Evolutionary conservation across 257 asterid species (phyloP).

Genomic region (Lantana camara): DNA sequence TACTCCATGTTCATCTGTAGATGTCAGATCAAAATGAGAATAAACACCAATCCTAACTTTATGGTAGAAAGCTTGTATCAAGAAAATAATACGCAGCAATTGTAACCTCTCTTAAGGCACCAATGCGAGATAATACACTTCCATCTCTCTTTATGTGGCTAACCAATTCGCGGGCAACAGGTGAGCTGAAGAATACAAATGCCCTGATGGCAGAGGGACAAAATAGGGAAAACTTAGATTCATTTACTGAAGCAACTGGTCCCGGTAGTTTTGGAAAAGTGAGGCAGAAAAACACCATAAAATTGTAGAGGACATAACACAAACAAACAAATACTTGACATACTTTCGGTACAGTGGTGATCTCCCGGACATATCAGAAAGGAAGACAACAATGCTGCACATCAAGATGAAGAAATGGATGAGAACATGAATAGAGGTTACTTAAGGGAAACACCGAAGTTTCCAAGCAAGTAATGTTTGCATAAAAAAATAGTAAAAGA

Average conservation of each 20-base stretch:
- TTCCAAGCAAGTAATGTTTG: constrained; percentile 1
- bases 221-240: constrained; percentile 21
- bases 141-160: constrained; percentile 77
- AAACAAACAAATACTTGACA: constrained; percentile 34
- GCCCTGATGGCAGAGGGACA: constrained; percentile 60
- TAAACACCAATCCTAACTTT: constrained; percentile 26
- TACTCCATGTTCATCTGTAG: constrained; percentile 99
- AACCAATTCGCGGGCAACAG: constrained; percentile 83
- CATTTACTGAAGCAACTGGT: constrained; percentile 26
- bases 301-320: constrained; percentile 20
- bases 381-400: constrained; percentile 85
- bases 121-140: constrained; percentile 90
- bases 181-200: constrained; percentile 94
- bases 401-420: constrained; percentile 33
- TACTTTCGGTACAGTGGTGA: constrained; percentile 94
- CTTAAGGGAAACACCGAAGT: background rate
- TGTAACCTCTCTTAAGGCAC: constrained; percentile 95
- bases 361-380: constrained; percentile 95
- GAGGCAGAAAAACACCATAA: constrained; percentile 15
- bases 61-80: constrained; percentile 26
- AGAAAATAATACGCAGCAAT: constrained; percentile 9
- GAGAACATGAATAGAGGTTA: constrained; percentile 20
- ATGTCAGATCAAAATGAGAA: constrained; percentile 44
- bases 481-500: constrained; percentile 11
- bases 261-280: constrained; percentile 23